A percentile compares a stretch with the other conserved stretches of the same genome.
These are phyloP conservation scores for Beauveria caledonica DNA, from an alignment of 2,329 filamentous ascomycete species.

Conservation along the genomic window DNA sequence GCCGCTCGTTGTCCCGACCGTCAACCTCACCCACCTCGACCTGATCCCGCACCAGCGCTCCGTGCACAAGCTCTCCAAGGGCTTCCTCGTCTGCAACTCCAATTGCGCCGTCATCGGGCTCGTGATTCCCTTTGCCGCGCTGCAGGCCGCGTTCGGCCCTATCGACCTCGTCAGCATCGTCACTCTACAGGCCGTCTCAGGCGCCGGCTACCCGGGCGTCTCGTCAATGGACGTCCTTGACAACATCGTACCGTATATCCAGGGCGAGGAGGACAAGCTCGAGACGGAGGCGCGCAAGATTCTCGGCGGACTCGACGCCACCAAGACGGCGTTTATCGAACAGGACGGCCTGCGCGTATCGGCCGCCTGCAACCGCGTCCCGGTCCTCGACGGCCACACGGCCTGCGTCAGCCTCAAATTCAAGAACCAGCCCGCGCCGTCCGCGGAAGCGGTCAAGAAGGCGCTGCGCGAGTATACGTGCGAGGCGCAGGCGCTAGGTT, in stretches of 20 bases:
- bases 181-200: constrained; percentile 90
- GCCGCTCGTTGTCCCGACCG: constrained; percentile 87
- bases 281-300: constrained; percentile 95
- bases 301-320: constrained; percentile 64
- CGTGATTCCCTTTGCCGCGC: constrained; percentile 87
- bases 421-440: constrained; percentile 63
- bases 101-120: constrained; percentile 97
- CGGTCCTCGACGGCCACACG: constrained; percentile 92
- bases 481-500: constrained; percentile 76
- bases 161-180: constrained; percentile 72
- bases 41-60: constrained; percentile 83
- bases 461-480: constrained; percentile 74
- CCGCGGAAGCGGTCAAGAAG: constrained; percentile 65
- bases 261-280: constrained; percentile 91
- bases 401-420: constrained; percentile 89
- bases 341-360: constrained; percentile 68
- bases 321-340: constrained; percentile 67
- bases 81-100: constrained; percentile 94
- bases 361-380: constrained; percentile 85
- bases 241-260: constrained; percentile 91
- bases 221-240: constrained; percentile 93
- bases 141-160: constrained; percentile 78
- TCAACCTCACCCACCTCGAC: constrained; percentile 81
- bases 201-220: constrained; percentile 84
- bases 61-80: constrained; percentile 64